These are phyloP conservation scores for Epithemia pelagica DNA, from an alignment of 108 stramenopile species.

Conservation along the genomic window DNA sequence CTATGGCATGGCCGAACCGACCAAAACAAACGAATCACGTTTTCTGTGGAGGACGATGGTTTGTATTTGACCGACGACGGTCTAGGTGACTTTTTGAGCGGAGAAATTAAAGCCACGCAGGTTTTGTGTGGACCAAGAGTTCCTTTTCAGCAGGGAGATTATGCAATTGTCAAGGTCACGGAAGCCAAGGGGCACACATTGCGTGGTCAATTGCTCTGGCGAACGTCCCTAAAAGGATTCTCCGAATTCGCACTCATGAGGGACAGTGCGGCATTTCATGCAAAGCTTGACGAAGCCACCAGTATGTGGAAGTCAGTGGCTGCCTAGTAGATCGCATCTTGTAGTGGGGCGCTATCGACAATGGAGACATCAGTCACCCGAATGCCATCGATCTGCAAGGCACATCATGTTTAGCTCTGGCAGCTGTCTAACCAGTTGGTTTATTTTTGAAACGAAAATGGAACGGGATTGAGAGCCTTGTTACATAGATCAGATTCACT, in stretches of 20 bases:
- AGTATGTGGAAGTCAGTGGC: neutral
- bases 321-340: too few species aligned
- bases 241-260: neutral
- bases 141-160: constrained; percentile 53
- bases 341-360: too few species aligned
- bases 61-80: neutral
- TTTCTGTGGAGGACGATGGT: constrained; percentile 23
- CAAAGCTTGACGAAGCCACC: neutral
- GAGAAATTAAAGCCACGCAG: neutral
- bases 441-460: too few species aligned
- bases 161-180: constrained; percentile 67
- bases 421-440: too few species aligned
- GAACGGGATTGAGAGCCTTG: too few species aligned
- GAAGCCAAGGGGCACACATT: constrained; percentile 77
- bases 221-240: constrained; percentile 14
- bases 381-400: too few species aligned
- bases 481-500: too few species aligned
- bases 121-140: constrained; percentile 1
- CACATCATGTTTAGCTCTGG: too few species aligned
- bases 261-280: neutral
- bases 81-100: neutral
- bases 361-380: too few species aligned
- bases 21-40: constrained; percentile 73
- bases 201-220: constrained; percentile 61
- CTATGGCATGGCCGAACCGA: constrained; percentile 71